Evolutionary conservation across 2,329 filamentous ascomycete genomes (phyloP).

Genomic region (Lecanoromycetidae sp.): DNA sequence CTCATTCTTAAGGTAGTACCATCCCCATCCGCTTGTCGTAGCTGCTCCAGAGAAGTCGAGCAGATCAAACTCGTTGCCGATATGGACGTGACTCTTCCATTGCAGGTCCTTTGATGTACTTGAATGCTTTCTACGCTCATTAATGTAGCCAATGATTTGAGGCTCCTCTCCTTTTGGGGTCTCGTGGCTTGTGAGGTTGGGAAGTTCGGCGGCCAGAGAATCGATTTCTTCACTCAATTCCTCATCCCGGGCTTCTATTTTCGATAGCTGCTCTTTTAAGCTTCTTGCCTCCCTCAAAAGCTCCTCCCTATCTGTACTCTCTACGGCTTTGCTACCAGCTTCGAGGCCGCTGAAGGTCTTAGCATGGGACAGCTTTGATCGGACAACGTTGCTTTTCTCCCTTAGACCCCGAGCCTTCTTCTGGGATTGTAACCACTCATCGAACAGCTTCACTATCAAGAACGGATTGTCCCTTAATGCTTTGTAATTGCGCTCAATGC

Average conservation of each 20-base stretch:
- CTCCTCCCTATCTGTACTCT: slow-evolving; percentile 18
- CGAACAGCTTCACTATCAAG: slow-evolving; percentile 40
- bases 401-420: slow-evolving; percentile 5
- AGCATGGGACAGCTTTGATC: slow-evolving; percentile 9
- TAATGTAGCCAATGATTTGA: slow-evolving; percentile 63
- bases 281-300: slow-evolving; percentile 29
- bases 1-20: slow-evolving; percentile 92
- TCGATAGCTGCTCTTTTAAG: slow-evolving; percentile 28
- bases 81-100: slow-evolving; percentile 56
- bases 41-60: slow-evolving; percentile 77
- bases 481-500: slow-evolving; percentile 70
- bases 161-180: slow-evolving; percentile 62
- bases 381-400: slow-evolving; percentile 12
- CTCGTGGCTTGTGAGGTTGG: slow-evolving; percentile 67
- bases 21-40: slow-evolving; percentile 85
- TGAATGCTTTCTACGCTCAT: slow-evolving; percentile 41
- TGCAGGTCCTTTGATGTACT: slow-evolving; percentile 23
- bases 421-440: slow-evolving; percentile 29
- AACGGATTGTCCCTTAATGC: slow-evolving; percentile 40
- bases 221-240: slow-evolving; percentile 50
- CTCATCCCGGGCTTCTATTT: slow-evolving; percentile 25
- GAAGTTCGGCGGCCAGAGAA: slow-evolving; percentile 61
- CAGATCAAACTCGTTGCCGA: slow-evolving; percentile 75
- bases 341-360: slow-evolving; percentile 11
- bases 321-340: background rate